These are phyloP conservation scores for Gremmenia infestans DNA, from an alignment of 2,329 filamentous ascomycete species.

Conservation along the genomic window DNA sequence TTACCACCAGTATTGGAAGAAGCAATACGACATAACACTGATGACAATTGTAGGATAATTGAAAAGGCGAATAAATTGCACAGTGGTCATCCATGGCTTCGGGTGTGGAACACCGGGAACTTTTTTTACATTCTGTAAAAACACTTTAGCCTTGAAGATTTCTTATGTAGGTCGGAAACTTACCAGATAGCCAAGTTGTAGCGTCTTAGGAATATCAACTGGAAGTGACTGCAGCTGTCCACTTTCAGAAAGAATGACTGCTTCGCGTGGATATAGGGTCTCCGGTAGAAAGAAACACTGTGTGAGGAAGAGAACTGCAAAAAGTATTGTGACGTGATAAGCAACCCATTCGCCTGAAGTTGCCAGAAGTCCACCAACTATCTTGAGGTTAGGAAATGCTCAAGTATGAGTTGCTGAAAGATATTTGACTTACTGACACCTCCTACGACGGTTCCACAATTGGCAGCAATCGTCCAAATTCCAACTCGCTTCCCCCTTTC, in stretches of 20 bases:
- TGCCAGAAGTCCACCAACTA: slow-evolving; percentile 47
- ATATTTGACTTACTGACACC: slow-evolving; percentile 36
- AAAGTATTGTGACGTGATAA: slow-evolving; percentile 50
- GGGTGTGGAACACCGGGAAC: no score
- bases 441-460: slow-evolving; percentile 46
- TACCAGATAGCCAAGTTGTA: no score
- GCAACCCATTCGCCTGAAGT: slow-evolving; percentile 48
- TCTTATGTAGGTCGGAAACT: no score
- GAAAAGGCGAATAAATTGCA: slow-evolving; percentile 33
- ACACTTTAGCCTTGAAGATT: no score
- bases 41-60: slow-evolving; percentile 40
- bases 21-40: slow-evolving; percentile 44
- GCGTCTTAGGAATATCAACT: no score
- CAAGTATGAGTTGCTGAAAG: no score
- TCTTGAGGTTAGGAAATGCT: background rate
- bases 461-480: slow-evolving; percentile 52
- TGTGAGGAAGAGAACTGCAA: slow-evolving; percentile 42
- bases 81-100: no score
- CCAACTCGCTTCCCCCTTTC: slow-evolving; percentile 51
- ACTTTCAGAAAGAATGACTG: no score
- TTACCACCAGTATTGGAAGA: slow-evolving; percentile 53
- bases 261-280: no score
- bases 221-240: no score
- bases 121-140: no score
- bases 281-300: slow-evolving; percentile 34